Evolutionary conservation across 805 yeast genomes (phyloP).

Genomic region (Candida berthetii): DNA sequence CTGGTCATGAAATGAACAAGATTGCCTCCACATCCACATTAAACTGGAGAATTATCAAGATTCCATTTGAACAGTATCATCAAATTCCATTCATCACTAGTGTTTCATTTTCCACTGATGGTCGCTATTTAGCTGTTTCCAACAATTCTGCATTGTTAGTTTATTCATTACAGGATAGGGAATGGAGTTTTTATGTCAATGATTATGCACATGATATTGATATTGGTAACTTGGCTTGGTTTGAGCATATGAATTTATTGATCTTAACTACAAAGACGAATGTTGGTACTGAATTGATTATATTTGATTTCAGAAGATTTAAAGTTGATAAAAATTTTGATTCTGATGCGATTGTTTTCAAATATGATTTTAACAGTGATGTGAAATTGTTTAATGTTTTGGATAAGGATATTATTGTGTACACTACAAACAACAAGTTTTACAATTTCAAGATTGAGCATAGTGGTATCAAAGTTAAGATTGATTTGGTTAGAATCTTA

Average conservation of each 20-base stretch:
- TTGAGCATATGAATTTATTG: conserved; percentile 9
- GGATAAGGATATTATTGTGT: conserved; percentile 15
- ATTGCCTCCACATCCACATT: conserved; percentile 6
- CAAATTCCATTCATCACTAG: conserved; percentile 12
- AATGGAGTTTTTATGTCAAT: conserved; percentile 22
- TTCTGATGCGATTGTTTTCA: conserved; percentile 19
- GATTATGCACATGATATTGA: conserved; percentile 16
- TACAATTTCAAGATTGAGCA: conserved; percentile 18
- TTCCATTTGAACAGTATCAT: conserved; percentile 15
- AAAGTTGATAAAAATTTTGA: conserved; percentile 11
- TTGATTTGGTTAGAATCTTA: conserved; percentile 13
- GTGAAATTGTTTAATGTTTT: conserved; percentile 13
- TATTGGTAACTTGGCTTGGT: conserved; percentile 15
- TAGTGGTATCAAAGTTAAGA: conserved; percentile 9
- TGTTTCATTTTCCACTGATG: conserved; percentile 18
- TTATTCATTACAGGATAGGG: conserved; percentile 13
- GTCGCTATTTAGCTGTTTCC: conserved; percentile 15
- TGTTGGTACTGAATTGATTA: conserved; percentile 15
- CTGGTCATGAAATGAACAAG: conserved; percentile 16
- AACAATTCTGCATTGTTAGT: conserved; percentile 13
- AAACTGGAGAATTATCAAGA: conserved; percentile 15
- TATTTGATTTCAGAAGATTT: conserved; percentile 17
- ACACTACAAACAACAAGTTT: conserved; percentile 10
- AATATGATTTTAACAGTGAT: conserved; percentile 18
- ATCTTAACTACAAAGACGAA: conserved; percentile 13